A percentile compares a stretch with the other conserved stretches of the same genome.
phyloP scores from a whole-genome alignment of 2,329 filamentous ascomycete genomes.

The Monosporascus ibericus region DNA sequence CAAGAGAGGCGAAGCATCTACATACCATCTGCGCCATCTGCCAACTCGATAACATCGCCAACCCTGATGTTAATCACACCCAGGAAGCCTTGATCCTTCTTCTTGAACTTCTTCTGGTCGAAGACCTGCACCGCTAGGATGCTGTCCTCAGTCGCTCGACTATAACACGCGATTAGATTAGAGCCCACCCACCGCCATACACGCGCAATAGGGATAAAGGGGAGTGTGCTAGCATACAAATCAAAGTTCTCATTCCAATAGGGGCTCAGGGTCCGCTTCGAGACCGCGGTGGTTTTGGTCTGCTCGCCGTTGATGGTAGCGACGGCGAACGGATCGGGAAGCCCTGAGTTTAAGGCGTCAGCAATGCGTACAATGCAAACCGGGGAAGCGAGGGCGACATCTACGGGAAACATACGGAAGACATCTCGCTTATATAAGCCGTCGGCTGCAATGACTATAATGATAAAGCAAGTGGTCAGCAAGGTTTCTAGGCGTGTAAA shows the following conservation, averaged over 20 bases:
- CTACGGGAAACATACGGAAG: slow-evolving; percentile 65
- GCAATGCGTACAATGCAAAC: background rate
- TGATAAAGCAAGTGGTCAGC: slow-evolving; percentile 1
- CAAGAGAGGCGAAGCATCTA: slow-evolving; percentile 12
- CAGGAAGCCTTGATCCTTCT: slow-evolving; percentile 98
- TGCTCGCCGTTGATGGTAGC: slow-evolving; percentile 97
- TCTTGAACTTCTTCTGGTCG: slow-evolving; percentile 99
- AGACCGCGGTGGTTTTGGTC: slow-evolving; percentile 94
- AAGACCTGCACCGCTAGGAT: slow-evolving; percentile 98
- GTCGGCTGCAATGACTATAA: slow-evolving; percentile 91
- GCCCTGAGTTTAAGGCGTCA: slow-evolving; percentile 52
- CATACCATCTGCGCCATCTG: slow-evolving; percentile 84
- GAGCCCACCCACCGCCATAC: background rate
- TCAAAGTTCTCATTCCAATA: slow-evolving; percentile 99
- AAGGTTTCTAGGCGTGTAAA: background rate
- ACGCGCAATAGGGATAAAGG: slow-evolving; percentile 9
- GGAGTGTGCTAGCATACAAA: slow-evolving; percentile 58
- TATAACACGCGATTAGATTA: slow-evolving; percentile 33
- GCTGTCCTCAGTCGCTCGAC: slow-evolving; percentile 87
- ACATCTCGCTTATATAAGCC: slow-evolving; percentile 99
- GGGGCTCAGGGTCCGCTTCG: slow-evolving; percentile 96
- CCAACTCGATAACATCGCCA: slow-evolving; percentile 88
- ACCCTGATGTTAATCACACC: slow-evolving; percentile 97
- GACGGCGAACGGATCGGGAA: slow-evolving; percentile 95
- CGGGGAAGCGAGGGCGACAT: background rate